Conservation (phyloP, 1,284 basidiomycete species). For the Ceratobasidium theobromae region DNA sequence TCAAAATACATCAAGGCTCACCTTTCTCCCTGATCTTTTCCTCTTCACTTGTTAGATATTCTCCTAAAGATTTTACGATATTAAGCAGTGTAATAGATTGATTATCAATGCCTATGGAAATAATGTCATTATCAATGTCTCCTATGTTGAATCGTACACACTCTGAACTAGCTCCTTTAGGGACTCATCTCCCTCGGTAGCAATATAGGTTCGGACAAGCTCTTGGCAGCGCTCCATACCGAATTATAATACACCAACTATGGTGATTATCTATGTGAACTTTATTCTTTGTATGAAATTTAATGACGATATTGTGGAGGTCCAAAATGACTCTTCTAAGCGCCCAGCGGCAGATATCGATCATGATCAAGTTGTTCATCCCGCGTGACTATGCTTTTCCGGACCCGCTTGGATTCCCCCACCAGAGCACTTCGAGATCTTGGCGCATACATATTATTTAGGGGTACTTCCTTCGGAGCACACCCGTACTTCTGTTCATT, state of each 20-base stretch:
- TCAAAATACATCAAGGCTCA: slow-evolving; percentile 42
- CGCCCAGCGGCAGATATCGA: slow-evolving; percentile 2
- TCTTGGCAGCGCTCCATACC: slow-evolving; percentile 51
- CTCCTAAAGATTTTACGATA: slow-evolving; percentile 84
- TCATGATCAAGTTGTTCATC: neutral
- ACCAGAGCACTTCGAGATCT: too few species aligned
- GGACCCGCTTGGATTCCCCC: too few species aligned
- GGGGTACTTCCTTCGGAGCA: too few species aligned
- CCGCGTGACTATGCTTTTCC: slow-evolving; percentile 1
- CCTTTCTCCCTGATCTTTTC: slow-evolving; percentile 79
- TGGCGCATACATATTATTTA: too few species aligned
- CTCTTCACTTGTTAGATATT: slow-evolving; percentile 85
- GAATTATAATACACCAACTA: neutral
- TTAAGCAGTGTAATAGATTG: slow-evolving; percentile 67
- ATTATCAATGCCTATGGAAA: slow-evolving; percentile 61
- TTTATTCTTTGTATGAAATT: neutral
- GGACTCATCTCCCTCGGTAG: slow-evolving; percentile 60
- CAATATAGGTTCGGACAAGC: slow-evolving; percentile 73
- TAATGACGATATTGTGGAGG: neutral
- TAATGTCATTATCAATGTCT: slow-evolving; percentile 21
- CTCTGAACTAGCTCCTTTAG: slow-evolving; percentile 62
- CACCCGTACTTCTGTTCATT: too few species aligned
- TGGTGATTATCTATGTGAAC: neutral
- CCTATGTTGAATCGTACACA: slow-evolving; percentile 41
- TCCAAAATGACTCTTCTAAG: neutral